These are phyloP conservation scores for Cyphellophora europaea DNA, from an alignment of 2,329 filamentous ascomycete species.

Conservation along the genomic window DNA sequence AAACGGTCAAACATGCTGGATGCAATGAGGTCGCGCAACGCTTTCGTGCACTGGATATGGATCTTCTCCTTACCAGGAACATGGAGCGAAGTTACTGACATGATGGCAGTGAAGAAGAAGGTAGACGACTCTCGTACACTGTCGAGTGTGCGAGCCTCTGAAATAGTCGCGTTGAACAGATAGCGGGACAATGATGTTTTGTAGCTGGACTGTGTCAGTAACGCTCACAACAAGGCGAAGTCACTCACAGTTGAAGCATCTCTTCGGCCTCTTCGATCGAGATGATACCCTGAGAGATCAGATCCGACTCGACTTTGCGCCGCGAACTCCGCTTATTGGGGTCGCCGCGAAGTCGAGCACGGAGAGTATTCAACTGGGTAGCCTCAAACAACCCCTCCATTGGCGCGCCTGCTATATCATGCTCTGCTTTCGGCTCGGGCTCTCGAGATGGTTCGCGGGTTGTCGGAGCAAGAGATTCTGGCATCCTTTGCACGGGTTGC, in stretches of 20 bases:
- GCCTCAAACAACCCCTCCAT: constrained; percentile 48
- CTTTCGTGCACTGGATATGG: constrained; percentile 46
- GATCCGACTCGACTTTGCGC: constrained; percentile 17
- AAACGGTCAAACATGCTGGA: constrained; percentile 49
- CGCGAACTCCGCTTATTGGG: constrained; percentile 14
- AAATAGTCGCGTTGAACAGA: constrained; percentile 29
- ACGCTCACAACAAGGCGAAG: not conserved
- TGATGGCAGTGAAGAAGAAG: constrained; percentile 45
- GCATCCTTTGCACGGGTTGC: not conserved
- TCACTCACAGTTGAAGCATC: constrained; percentile 11
- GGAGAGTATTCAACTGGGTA: constrained; percentile 32
- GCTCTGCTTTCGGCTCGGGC: constrained; percentile 13
- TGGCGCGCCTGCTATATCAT: constrained; percentile 37
- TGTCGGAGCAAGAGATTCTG: constrained; percentile 8
- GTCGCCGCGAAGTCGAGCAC: constrained; percentile 14
- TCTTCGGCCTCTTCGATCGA: constrained; percentile 16
- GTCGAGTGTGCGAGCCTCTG: constrained; percentile 40
- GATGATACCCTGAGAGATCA: constrained; percentile 14
- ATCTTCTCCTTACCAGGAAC: constrained; percentile 44
- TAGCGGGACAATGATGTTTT: constrained; percentile 19
- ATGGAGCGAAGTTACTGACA: constrained; percentile 50
- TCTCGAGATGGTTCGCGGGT: constrained; percentile 18
- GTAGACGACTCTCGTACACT: constrained; percentile 47
- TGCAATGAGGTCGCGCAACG: constrained; percentile 48
- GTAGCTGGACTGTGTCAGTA: constrained; percentile 7